A percentile compares a stretch with the other conserved stretches of the same genome.
Evolutionary conservation across 345 rosid species (phyloP).

Genomic region (Microcos paniculata): DNA sequence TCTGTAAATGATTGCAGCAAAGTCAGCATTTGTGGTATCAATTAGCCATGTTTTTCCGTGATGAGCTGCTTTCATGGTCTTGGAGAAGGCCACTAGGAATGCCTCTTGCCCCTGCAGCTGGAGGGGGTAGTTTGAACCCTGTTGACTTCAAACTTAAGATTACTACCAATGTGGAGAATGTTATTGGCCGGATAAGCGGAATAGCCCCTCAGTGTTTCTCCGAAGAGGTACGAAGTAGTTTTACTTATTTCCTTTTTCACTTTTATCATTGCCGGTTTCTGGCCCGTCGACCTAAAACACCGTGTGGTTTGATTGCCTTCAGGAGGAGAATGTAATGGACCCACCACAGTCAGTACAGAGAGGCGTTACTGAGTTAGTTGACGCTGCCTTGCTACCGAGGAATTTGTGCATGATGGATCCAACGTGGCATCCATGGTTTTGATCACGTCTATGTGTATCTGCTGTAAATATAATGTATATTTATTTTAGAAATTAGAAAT

Average conservation of each 20-base stretch:
- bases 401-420: slow-evolving; percentile 99
- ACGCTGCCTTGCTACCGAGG: slow-evolving; percentile 86
- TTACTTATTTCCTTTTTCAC: background rate
- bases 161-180: slow-evolving; percentile 70
- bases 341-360: slow-evolving; percentile 92
- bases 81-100: slow-evolving; percentile 92
- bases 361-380: slow-evolving; percentile 83
- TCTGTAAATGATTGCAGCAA: slow-evolving; percentile 57
- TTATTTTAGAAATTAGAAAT: background rate
- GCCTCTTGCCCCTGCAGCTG: slow-evolving; percentile 54
- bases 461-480: slow-evolving; percentile 17
- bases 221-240: slow-evolving; percentile 63
- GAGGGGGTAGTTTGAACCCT: slow-evolving; percentile 67
- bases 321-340: slow-evolving; percentile 83
- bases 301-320: slow-evolving; percentile 12
- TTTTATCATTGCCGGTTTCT: background rate
- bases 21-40: slow-evolving; percentile 89
- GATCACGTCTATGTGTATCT: too few relatives aligned
- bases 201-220: slow-evolving; percentile 78
- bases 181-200: slow-evolving; percentile 66
- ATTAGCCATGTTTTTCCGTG: slow-evolving; percentile 97
- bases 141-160: slow-evolving; percentile 77
- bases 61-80: slow-evolving; percentile 88
- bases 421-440: slow-evolving; percentile 99
- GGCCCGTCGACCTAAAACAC: background rate